Evolutionary conservation across 352 stramenopile species (phyloP).

Genomic region (Pythium insidiosum): DNA sequence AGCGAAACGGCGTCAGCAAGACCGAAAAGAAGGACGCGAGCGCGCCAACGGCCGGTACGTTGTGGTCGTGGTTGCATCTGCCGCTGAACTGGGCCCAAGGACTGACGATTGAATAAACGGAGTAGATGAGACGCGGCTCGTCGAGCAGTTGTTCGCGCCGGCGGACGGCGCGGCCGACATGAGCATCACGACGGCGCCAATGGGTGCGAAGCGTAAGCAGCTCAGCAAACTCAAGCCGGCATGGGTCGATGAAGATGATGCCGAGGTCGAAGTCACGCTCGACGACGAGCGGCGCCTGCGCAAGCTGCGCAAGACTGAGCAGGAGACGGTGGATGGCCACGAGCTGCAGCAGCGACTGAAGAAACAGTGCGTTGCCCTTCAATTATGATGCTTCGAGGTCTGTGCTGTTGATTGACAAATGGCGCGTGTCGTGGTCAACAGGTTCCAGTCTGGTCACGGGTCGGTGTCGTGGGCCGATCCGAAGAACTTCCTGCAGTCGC

Average conservation of each 20-base stretch:
- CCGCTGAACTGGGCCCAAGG: no score
- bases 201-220: constrained; percentile 22
- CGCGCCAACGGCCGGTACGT: constrained; percentile 12
- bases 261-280: constrained; percentile 60
- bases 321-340: constrained; percentile 51
- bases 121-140: constrained; percentile 46
- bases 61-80: no score
- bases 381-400: no score
- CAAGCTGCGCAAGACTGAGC: constrained; percentile 77
- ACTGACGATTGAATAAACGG: no score
- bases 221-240: constrained; percentile 35
- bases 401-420: no score
- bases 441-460: constrained; percentile 47
- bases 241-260: constrained; percentile 87
- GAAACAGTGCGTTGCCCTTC: constrained; percentile 49
- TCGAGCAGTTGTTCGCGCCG: constrained; percentile 37
- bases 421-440: constrained; percentile 7
- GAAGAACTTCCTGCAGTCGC: constrained; percentile 43
- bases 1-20: constrained; percentile 23
- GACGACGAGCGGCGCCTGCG: constrained; percentile 57
- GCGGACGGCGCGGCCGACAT: no score
- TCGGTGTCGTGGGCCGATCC: constrained; percentile 66
- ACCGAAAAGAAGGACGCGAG: constrained; percentile 5
- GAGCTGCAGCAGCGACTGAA: constrained; percentile 79
- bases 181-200: constrained; percentile 7